Evolutionary conservation across 192 early-diverging fungal species (phyloP), one percentile per base, ranked within the genome.

Genomic region (Coemansia sp.): DNA sequence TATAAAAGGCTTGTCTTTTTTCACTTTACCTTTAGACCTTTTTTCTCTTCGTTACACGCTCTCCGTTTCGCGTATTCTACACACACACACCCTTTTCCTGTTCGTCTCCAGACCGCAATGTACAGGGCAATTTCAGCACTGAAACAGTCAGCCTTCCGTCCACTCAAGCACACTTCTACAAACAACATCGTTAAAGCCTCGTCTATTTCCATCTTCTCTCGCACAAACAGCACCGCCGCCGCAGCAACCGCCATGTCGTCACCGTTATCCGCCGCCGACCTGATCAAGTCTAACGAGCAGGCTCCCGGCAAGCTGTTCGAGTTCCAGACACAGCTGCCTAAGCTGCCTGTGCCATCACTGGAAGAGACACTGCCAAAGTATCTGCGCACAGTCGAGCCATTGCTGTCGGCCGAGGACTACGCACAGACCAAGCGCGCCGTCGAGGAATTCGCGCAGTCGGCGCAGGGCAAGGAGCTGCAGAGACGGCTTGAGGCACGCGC

Each of bases 381-480:
- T 69, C 82, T 97, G 46, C 68, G 81, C 55, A 84, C 86, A 3
- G 78, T 98, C 25, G 81, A 84, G 53, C 90, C 94, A 12, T 73
- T 93, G 21, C 66, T 89, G 53, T 82, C 71, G 33, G 82, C 84
- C 24, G 82, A 81, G 44, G 90, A 93, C 41, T 92, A 85, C 59
- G 85, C 83, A 45, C 62, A 80, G 41, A 91, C 91, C 18, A 73
- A 82, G 59, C 70, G 66, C 23, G 70, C 79, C 14, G 93, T 91
- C 21, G 62, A 81, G 60, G 88, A 93, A 53, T 99, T 98, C 71
- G 80, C 82, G 11, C 81, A 82, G 58, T 87, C 90, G 15, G 89
- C 88, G n/a, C 88, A 91, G 43, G 95, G 94, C 43, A 81, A 88
- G 55, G 75, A 85, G 73, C 85, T 99, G 40, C 95, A 97, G 80